These are phyloP conservation scores for Vanderwaltozyma polyspora DNA, from an alignment of 805 yeast genomes.

Conservation along the genomic window DNA sequence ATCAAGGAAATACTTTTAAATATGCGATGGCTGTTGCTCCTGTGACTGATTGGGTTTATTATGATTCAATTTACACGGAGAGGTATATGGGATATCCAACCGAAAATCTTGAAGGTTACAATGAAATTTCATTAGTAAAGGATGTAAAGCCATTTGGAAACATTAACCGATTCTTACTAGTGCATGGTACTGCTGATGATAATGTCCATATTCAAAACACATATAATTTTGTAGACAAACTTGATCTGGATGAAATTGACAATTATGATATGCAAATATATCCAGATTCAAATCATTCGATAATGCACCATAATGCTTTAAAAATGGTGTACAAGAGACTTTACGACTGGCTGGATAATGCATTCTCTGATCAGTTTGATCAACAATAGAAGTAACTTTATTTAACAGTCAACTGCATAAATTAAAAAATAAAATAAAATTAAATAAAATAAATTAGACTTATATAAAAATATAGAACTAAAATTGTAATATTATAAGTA, in stretches of 20 bases:
- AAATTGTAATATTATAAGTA: neutral
- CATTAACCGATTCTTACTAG: conserved; percentile 48
- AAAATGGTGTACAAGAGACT: conserved; percentile 61
- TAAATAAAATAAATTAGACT: neutral
- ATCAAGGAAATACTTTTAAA: conserved; percentile 49
- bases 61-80: conserved; percentile 73
- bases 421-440: no score
- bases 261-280: conserved; percentile 80
- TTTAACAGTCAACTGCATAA: neutral
- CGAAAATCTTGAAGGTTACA: conserved; percentile 39
- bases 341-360: conserved; percentile 53
- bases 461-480: no score
- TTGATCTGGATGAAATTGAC: conserved; percentile 41
- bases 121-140: conserved; percentile 33
- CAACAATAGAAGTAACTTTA: neutral
- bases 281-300: conserved; percentile 90
- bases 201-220: conserved; percentile 73
- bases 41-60: conserved; percentile 65
- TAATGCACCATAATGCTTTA: conserved; percentile 69
- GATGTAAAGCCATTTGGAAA: conserved; percentile 34
- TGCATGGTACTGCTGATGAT: conserved; percentile 80
- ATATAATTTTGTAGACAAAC: conserved; percentile 46
- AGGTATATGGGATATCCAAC: conserved; percentile 54
- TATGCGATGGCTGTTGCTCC: conserved; percentile 81
- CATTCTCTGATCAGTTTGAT: conserved; percentile 35